Percentiles rank a stretch among this genome's conserved stretches.
phyloP scores from a whole-genome alignment of 345 rosid genomes.

The Melaleuca alternifolia region DNA sequence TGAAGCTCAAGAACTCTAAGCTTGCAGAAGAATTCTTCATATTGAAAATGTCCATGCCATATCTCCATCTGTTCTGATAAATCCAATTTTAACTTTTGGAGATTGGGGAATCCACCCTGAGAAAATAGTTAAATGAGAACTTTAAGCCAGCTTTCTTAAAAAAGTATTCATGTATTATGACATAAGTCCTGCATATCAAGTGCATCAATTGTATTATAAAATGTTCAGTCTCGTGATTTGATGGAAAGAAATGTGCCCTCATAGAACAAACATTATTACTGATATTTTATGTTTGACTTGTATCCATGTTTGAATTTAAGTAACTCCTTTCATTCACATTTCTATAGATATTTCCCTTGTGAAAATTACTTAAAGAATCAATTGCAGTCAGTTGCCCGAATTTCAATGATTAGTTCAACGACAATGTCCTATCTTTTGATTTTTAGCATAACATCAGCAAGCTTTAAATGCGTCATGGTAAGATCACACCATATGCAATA shows the following conservation, averaged over 20 bases:
- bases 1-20: background rate
- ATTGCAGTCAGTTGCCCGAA: background rate
- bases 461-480: background rate
- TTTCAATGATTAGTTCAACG: rapidly evolving
- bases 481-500: background rate
- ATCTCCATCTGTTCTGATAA: background rate
- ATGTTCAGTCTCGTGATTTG: background rate
- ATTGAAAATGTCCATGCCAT: background rate
- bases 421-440: background rate
- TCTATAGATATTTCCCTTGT: background rate
- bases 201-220: background rate
- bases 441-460: background rate
- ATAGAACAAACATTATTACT: rapidly evolving
- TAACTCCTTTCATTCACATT: rapidly evolving
- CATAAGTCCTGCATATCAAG: rapidly evolving
- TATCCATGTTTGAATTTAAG: background rate
- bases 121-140: background rate
- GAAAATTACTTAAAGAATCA: rapidly evolving
- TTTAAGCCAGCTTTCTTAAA: background rate
- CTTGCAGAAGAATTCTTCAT: background rate
- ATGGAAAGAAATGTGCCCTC: rapidly evolving
- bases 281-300: background rate
- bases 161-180: background rate
- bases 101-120: background rate
- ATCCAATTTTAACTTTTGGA: background rate